Conservation (phyloP, 1,284 basidiomycete genomes). For the Earliella scabrosa region DNA sequence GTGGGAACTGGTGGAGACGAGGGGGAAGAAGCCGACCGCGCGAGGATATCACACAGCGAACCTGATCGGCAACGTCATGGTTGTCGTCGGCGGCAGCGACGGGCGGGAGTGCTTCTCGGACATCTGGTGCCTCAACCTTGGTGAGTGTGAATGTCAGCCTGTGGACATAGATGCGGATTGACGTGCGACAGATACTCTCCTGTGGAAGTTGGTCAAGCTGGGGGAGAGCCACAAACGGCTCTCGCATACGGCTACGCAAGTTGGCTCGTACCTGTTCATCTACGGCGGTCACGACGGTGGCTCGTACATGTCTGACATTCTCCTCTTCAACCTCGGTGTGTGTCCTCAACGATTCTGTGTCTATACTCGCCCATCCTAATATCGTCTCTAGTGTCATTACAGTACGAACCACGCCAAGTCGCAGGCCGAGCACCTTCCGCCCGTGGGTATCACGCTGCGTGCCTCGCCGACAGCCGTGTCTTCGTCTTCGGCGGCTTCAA, state of each 20-base stretch:
- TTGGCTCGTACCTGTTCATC: constrained; percentile 93
- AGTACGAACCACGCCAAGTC: constrained; percentile 65
- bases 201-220: constrained; percentile 71
- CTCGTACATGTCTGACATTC: constrained; percentile 79
- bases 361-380: too few species aligned
- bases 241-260: constrained; percentile 87
- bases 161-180: background rate
- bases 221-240: constrained; percentile 70
- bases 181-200: constrained; percentile 57
- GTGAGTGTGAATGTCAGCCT: constrained; percentile 45
- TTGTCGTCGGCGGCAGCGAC: constrained; percentile 83
- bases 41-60: constrained; percentile 93
- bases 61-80: constrained; percentile 83
- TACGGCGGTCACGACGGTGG: constrained; percentile 87
- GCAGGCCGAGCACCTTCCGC: constrained; percentile 74
- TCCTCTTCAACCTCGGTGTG: constrained; percentile 86
- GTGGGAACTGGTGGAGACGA: constrained; percentile 64
- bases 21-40: constrained; percentile 58
- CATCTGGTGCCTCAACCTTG: constrained; percentile 85
- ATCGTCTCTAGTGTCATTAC: constrained; percentile 53
- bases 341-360: too few species aligned
- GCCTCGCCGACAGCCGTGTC: constrained; percentile 83
- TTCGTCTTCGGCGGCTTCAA: constrained; percentile 92
- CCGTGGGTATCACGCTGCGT: constrained; percentile 83
- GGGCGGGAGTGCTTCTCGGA: constrained; percentile 84